Evolutionary conservation across 352 stramenopile genomes (phyloP), one percentile per base, ranked within the genome.

Genomic region (Pythium volutum): DNA sequence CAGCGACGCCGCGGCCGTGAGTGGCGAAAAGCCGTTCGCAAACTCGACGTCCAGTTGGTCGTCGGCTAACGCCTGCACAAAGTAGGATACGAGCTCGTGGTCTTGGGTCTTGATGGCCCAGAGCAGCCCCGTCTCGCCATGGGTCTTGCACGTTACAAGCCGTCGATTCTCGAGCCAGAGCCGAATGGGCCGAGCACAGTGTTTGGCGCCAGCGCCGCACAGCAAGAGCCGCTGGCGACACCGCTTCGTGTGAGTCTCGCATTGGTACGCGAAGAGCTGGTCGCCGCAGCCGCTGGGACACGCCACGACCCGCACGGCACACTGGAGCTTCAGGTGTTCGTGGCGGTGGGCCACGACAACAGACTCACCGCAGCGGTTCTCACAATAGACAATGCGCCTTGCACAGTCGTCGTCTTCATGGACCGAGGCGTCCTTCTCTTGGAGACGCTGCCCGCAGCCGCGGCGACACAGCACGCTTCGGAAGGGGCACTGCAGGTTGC

Each of bases 61-160:
- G 2, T 55, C 59, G 1, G 73, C 71, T 3, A 91, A 59, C 18
- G 62, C 77, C 31, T 84, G 70, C 8, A 91, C 49, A 11, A 93
- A 79, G 66, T 88, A 88, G 5, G 64, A 70, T 18, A 77, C 73
- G 20, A 91, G 64, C 23, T 91, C 82, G 2, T 89, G 45, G 52
- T 93, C 84, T 2, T 70, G 65, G 1, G 54, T 66, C 63, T 89
- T 91, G 14, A 93, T 29, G 12, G 84, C 81, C 66, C 72, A 86
- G 15, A 89, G 65, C 16, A 93, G 56, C 0, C 71, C 79, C 9
- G 53, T 88, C 58, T 87, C 77, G 0, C 62, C 39, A 47, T 93
- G 84, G 2, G 67, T 49, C n/a, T 65, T 59, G 65, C 84, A 93
- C 8, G 55, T 56, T 16, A 79, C 65, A 6, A 93, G 76, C 25